These are phyloP conservation scores for Pelagophyceae sp. DNA, from an alignment of 352 stramenopile species.

Conservation along the genomic window DNA sequence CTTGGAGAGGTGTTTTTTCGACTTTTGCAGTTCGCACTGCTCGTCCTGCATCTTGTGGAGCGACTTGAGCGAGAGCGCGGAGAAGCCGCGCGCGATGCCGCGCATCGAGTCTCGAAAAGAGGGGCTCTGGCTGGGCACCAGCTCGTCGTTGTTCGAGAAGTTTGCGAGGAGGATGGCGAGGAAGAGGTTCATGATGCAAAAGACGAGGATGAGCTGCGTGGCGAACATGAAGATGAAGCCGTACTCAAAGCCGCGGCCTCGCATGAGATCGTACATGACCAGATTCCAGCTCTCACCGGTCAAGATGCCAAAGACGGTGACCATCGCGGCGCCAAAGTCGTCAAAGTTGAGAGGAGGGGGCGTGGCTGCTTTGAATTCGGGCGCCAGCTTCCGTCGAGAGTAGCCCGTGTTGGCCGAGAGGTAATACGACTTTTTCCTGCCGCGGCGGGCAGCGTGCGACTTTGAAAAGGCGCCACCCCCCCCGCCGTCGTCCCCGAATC, in stretches of 20 bases:
- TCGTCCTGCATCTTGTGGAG: too few relatives aligned
- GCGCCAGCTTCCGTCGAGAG: constrained; percentile 19
- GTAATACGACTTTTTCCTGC: neutral
- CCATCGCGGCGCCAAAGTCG: constrained; percentile 53
- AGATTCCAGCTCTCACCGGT: constrained; percentile 80
- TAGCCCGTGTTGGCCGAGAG: constrained; percentile 18
- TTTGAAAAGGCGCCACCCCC: too few relatives aligned
- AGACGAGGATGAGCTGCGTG: constrained; percentile 64
- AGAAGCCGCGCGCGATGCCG: neutral
- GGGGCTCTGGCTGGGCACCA: neutral
- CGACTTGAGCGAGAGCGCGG: too few relatives aligned
- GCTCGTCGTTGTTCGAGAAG: constrained; percentile 56
- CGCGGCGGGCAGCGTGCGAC: constrained; percentile 26
- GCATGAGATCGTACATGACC: constrained; percentile 76
- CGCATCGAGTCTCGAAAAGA: too few relatives aligned
- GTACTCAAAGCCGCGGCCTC: constrained; percentile 52
- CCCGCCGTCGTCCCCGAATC: too few relatives aligned
- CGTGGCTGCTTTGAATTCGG: constrained; percentile 8
- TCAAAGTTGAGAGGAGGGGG: constrained; percentile 75
- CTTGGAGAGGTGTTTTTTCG: too few relatives aligned
- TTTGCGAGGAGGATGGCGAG: constrained; percentile 75
- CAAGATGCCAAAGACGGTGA: constrained; percentile 78
- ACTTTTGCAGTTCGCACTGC: too few relatives aligned
- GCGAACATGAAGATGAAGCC: constrained; percentile 39
- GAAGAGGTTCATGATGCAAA: constrained; percentile 71